phyloP scores from a whole-genome alignment of 306 rosid genomes.

The Quercus rubra region DNA sequence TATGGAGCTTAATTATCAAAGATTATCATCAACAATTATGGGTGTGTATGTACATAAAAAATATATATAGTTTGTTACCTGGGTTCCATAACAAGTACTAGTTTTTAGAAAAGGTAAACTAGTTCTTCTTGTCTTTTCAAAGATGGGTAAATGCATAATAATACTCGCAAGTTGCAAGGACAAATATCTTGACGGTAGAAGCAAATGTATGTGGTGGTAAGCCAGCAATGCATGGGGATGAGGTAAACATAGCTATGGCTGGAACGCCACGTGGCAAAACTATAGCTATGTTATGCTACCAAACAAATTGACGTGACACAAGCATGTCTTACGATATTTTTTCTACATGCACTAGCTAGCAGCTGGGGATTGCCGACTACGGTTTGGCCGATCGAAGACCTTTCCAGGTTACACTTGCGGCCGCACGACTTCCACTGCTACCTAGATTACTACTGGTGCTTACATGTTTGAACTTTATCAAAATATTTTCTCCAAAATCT shows the following conservation, averaged over 20 bases:
- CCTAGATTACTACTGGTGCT: background rate
- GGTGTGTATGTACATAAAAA: too few relatives aligned
- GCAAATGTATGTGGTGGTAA: background rate
- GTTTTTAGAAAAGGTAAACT: background rate
- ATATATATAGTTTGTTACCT: too few relatives aligned
- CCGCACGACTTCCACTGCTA: background rate
- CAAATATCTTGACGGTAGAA: too few relatives aligned
- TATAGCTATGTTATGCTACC: background rate
- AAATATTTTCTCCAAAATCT: background rate
- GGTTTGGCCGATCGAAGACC: background rate
- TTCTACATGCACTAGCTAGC: background rate
- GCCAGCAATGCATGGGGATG: background rate
- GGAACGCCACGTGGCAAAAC: conserved; percentile 1
- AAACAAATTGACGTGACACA: conserved; percentile 10
- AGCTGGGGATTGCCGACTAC: background rate
- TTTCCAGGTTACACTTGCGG: background rate
- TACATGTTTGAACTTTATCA: background rate
- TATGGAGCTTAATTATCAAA: too few relatives aligned
- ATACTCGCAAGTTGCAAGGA: background rate
- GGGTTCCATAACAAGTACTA: background rate
- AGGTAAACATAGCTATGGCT: background rate
- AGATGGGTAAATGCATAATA: background rate
- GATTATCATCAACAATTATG: too few relatives aligned
- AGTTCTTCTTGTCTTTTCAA: background rate
- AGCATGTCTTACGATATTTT: background rate